Conservation (phyloP, 2,329 filamentous ascomycete species). For the Aureobasidium sp. region DNA sequence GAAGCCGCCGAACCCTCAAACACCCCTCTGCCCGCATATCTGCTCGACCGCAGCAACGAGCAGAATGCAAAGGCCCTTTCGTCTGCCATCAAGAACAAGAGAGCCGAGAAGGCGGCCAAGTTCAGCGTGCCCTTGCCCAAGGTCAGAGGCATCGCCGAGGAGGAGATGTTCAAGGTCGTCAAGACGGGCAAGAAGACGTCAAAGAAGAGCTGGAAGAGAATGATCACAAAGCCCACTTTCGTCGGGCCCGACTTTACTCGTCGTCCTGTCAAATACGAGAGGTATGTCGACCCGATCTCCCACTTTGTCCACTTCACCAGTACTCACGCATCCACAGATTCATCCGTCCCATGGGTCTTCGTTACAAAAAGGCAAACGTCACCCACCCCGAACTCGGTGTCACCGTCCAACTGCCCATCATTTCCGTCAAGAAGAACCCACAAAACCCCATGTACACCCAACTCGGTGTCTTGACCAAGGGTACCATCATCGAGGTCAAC, state of each 20-base stretch:
- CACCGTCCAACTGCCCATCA: conserved; percentile 69
- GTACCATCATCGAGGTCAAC: conserved; percentile 84
- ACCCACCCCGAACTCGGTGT: conserved; percentile 73
- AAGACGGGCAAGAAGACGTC: conserved; percentile 92
- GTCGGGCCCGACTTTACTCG: conserved; percentile 87
- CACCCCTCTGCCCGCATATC: conserved; percentile 82
- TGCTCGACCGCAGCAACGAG: conserved; percentile 73
- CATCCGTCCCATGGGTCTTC: conserved; percentile 64
- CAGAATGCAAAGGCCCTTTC: conserved; percentile 68
- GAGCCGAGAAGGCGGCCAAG: conserved; percentile 86
- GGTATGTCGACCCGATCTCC: background rate
- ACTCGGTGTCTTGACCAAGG: conserved; percentile 80
- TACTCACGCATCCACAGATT: conserved; percentile 46
- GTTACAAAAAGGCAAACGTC: conserved; percentile 67
- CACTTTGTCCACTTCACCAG: background rate
- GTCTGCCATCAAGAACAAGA: conserved; percentile 90
- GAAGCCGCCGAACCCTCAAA: conserved; percentile 70
- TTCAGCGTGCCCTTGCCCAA: conserved; percentile 90
- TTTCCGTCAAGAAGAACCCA: conserved; percentile 72
- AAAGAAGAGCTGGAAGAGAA: conserved; percentile 73
- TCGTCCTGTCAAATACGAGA: conserved; percentile 71
- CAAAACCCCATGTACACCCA: conserved; percentile 89
- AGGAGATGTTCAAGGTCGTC: conserved; percentile 95
- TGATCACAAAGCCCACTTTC: conserved; percentile 70
- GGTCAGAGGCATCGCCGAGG: conserved; percentile 86